Conservation (phyloP, 176 grass and related monocot genomes). For the Saccharum officinarum region DNA sequence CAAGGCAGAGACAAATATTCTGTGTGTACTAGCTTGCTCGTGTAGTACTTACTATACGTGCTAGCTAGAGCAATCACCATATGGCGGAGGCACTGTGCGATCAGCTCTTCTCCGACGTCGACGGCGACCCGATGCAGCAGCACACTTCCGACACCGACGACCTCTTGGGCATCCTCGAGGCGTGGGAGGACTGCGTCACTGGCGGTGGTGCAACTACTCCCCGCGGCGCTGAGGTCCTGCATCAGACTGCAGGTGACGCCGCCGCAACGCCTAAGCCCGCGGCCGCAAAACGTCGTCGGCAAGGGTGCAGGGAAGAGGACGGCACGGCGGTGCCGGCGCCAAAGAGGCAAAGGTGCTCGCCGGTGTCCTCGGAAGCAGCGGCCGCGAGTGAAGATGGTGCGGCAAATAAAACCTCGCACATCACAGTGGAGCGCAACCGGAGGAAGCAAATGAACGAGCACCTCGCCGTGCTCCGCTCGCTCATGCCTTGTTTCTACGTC, state of each 20-base stretch:
- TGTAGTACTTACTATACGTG: neutral
- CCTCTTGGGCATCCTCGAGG: constrained; percentile 71
- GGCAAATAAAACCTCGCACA: constrained; percentile 50
- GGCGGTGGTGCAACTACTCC: neutral
- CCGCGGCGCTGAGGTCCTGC: neutral
- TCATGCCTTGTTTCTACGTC: constrained; percentile 85
- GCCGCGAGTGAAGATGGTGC: neutral
- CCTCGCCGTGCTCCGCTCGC: constrained; percentile 61
- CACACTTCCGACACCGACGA: constrained; percentile 43
- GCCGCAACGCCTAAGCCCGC: neutral
- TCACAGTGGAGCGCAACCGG: constrained; percentile 83
- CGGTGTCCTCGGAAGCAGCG: neutral
- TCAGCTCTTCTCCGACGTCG: constrained; percentile 44
- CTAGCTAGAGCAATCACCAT: neutral
- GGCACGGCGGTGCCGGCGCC: neutral
- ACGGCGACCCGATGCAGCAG: constrained; percentile 28
- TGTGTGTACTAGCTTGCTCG: neutral
- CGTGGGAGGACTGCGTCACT: constrained; percentile 51
- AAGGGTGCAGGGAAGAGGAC: neutral
- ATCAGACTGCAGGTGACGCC: neutral
- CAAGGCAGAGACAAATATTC: neutral
- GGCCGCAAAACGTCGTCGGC: neutral
- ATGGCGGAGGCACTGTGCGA: constrained; percentile 54
- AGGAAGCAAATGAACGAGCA: constrained; percentile 88
- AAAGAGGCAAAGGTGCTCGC: constrained; percentile 36